Conservation (phyloP, 1,139 yeast genomes). For the Lodderomyces metapsilosis region DNA sequence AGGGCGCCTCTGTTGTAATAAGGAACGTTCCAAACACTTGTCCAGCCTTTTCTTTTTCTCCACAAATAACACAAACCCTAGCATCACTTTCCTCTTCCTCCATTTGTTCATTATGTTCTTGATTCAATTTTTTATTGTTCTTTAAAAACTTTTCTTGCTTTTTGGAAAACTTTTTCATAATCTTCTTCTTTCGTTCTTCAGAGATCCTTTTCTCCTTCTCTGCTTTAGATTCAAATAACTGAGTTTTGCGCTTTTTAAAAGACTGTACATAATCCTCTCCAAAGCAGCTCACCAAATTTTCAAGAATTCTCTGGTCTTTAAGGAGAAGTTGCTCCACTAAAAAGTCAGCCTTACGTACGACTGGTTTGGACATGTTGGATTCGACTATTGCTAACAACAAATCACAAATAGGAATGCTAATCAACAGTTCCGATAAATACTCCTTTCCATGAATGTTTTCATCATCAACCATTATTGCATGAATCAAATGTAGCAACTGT, state of each 20-base stretch:
- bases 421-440: slow-evolving; percentile 43
- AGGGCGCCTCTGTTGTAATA: slow-evolving; percentile 33
- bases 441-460: slow-evolving; percentile 39
- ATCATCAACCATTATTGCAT: slow-evolving; percentile 61
- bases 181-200: slow-evolving; percentile 35
- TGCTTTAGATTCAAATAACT: slow-evolving; percentile 30
- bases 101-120: slow-evolving; percentile 16
- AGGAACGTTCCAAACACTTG: slow-evolving; percentile 58
- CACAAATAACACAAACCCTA: slow-evolving; percentile 64
- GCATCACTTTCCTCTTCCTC: slow-evolving; percentile 11
- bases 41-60: slow-evolving; percentile 48
- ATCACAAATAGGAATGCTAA: slow-evolving; percentile 56
- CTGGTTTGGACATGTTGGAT: slow-evolving; percentile 47
- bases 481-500: slow-evolving; percentile 63
- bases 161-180: slow-evolving; percentile 42
- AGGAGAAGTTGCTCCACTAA: slow-evolving; percentile 50
- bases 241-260: slow-evolving; percentile 31
- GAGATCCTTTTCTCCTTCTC: slow-evolving; percentile 45
- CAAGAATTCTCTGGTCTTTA: slow-evolving; percentile 49
- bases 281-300: slow-evolving; percentile 52
- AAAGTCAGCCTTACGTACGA: slow-evolving; percentile 54
- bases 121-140: slow-evolving; percentile 31
- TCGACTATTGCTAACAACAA: slow-evolving; percentile 51
- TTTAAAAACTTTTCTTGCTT: slow-evolving; percentile 39
- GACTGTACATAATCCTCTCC: slow-evolving; percentile 53